These are phyloP conservation scores for Wickerhamomyces queroliae DNA, from an alignment of 805 yeast species.

Conservation along the genomic window DNA sequence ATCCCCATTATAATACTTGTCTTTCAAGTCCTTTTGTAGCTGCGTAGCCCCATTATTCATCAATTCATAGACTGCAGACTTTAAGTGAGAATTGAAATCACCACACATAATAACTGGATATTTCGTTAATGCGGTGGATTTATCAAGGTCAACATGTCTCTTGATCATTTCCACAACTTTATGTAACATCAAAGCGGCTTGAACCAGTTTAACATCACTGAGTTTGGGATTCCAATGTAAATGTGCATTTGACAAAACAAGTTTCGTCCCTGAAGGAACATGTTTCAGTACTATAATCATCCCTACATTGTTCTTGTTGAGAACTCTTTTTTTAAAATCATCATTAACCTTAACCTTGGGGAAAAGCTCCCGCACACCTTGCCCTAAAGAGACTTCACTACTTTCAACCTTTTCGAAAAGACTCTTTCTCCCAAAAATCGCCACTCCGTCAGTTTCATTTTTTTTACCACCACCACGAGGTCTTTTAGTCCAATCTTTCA, in stretches of 20 bases:
- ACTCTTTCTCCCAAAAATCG: slow-evolving; percentile 72
- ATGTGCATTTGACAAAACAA: slow-evolving; percentile 84
- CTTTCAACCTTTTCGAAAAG: slow-evolving; percentile 69
- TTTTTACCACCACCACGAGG: slow-evolving; percentile 76
- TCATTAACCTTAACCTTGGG: slow-evolving; percentile 89
- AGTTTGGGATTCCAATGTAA: slow-evolving; percentile 98
- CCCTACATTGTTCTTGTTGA: slow-evolving; percentile 93
- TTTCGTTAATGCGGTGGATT: slow-evolving; percentile 33
- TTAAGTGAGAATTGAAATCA: slow-evolving; percentile 84
- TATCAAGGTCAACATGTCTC: slow-evolving; percentile 15
- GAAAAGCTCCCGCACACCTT: slow-evolving; percentile 70
- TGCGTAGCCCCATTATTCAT: slow-evolving; percentile 77
- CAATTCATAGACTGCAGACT: slow-evolving; percentile 90
- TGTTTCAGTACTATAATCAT: slow-evolving; percentile 72
- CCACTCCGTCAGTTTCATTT: slow-evolving; percentile 96
- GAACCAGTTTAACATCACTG: slow-evolving; percentile 94
- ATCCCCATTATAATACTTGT: slow-evolving; percentile 85
- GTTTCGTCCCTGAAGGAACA: slow-evolving; percentile 58
- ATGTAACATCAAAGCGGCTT: slow-evolving; percentile 85
- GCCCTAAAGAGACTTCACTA: slow-evolving; percentile 75
- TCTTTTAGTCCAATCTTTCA: slow-evolving; percentile 88
- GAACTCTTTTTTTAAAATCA: slow-evolving; percentile 91
- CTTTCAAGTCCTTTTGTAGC: slow-evolving; percentile 74
- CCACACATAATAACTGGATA: slow-evolving; percentile 86
- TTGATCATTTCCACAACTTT: slow-evolving; percentile 68